These are phyloP conservation scores for Rhypophila decipiens DNA, from an alignment of 495 filamentous ascomycete species.

Conservation along the genomic window DNA sequence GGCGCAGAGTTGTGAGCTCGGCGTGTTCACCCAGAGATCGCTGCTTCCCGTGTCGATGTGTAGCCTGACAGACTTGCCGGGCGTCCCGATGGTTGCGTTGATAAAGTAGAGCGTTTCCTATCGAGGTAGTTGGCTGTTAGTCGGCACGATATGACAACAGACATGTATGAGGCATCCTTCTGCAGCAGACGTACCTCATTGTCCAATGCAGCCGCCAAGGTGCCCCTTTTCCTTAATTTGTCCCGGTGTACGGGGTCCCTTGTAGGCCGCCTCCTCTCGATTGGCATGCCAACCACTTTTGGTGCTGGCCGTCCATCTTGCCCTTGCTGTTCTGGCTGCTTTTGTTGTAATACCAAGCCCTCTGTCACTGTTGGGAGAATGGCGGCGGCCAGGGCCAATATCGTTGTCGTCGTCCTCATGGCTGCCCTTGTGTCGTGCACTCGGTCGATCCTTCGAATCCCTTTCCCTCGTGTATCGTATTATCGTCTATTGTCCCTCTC, in stretches of 20 bases:
- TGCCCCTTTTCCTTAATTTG: constrained; percentile 38
- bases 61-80: constrained; percentile 54
- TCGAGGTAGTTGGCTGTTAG: too few species aligned
- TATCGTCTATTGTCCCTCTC: too few species aligned
- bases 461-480: not conserved
- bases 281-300: constrained; percentile 43
- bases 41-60: constrained; percentile 82
- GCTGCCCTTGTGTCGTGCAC: too few species aligned
- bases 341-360: constrained; percentile 12
- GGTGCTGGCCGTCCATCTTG: constrained; percentile 21
- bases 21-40: constrained; percentile 82
- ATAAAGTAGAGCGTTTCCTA: constrained; percentile 63
- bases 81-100: constrained; percentile 68
- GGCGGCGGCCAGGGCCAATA: constrained; percentile 11
- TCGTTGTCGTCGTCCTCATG: constrained; percentile 1
- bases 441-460: too few species aligned
- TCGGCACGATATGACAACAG: too few species aligned
- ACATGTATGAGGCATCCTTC: not conserved
- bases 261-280: constrained; percentile 32
- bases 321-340: constrained; percentile 12
- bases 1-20: constrained; percentile 54
- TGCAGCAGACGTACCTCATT: constrained; percentile 37
- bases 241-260: constrained; percentile 39
- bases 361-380: constrained; percentile 11
- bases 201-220: constrained; percentile 36